These are phyloP conservation scores for Mariannaea elegans DNA, from an alignment of 2,329 filamentous ascomycete species.

Conservation along the genomic window DNA sequence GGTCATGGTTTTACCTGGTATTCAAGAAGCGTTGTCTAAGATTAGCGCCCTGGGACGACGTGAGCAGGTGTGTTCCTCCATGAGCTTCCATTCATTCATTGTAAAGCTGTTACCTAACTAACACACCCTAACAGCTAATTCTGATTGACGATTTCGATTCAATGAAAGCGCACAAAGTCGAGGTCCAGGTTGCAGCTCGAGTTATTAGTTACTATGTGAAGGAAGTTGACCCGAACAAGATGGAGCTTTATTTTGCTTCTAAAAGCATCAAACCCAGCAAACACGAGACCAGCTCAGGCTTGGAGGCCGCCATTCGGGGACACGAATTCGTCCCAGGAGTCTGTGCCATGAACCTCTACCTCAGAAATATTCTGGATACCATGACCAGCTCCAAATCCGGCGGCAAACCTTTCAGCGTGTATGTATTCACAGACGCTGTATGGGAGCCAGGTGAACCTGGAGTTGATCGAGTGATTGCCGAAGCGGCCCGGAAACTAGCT, in stretches of 20 bases:
- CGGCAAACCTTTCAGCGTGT: constrained; percentile 11
- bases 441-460: neutral
- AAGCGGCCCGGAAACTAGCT: neutral
- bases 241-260: constrained; percentile 8
- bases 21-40: constrained; percentile 1
- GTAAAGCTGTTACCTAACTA: neutral
- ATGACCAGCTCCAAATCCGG: neutral
- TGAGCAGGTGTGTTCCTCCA: constrained; percentile 4
- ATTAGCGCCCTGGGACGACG: neutral
- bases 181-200: neutral
- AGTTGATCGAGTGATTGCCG: neutral
- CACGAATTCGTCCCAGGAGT: neutral
- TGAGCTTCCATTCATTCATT: neutral
- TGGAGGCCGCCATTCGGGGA: neutral
- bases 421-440: constrained; percentile 9
- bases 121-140: neutral
- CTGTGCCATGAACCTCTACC: neutral
- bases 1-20: neutral
- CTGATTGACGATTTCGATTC: constrained; percentile 14
- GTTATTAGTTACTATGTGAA: constrained; percentile 14
- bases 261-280: neutral
- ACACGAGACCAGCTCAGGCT: neutral
- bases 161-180: neutral
- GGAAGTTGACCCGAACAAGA: neutral
- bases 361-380: neutral